phyloP scores from a whole-genome alignment of 2,329 filamentous ascomycete genomes.

The Helicocarpus griseus region DNA sequence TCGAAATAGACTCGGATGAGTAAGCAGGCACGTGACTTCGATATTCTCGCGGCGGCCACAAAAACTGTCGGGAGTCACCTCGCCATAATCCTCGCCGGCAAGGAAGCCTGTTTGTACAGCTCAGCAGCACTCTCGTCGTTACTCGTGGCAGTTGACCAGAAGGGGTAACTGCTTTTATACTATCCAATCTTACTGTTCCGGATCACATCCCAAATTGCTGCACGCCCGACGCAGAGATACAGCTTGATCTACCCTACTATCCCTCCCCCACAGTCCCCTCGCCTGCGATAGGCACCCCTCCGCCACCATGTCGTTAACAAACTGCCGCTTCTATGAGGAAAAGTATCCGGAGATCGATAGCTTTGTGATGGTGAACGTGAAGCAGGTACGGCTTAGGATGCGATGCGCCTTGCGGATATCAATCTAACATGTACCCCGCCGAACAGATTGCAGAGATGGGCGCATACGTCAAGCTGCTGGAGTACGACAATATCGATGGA shows the following conservation, averaged over 20 bases:
- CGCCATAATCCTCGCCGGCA: not conserved
- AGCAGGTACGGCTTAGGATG: constrained; percentile 55
- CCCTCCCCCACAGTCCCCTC: not conserved
- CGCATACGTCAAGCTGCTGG: constrained; percentile 97
- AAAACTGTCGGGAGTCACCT: not conserved
- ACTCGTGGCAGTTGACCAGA: not conserved
- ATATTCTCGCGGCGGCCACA: not conserved
- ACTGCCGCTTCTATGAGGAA: constrained; percentile 96
- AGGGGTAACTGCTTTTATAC: not conserved
- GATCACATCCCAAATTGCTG: no score
- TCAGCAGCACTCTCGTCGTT: not conserved
- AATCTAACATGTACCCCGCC: not conserved
- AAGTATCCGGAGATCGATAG: constrained; percentile 97
- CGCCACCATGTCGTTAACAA: constrained; percentile 84
- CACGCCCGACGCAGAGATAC: constrained; percentile 8
- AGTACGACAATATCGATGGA: constrained; percentile 99
- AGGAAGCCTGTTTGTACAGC: not conserved
- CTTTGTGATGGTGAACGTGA: constrained; percentile 99
- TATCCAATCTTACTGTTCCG: not conserved
- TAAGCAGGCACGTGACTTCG: not conserved
- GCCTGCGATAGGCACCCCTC: constrained; percentile 12
- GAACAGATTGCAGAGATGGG: constrained; percentile 95
- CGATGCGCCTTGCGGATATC: not conserved
- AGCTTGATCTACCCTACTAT: not conserved
- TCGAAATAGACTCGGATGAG: not conserved